Conservation (phyloP, 495 filamentous ascomycete genomes). For the Penicillium riverlandense region DNA sequence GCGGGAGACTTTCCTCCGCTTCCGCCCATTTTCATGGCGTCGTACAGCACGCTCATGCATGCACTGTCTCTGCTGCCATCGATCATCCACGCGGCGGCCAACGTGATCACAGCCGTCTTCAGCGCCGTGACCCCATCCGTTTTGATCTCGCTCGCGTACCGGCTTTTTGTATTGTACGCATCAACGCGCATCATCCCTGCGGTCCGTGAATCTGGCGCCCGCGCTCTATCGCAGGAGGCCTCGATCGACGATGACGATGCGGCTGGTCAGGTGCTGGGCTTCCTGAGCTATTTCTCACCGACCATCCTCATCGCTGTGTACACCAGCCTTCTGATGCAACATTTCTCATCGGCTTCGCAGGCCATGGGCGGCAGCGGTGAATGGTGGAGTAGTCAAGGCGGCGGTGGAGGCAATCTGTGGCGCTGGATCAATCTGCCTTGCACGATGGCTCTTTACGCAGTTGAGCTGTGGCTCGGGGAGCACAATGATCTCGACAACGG, state of each 20-base stretch:
- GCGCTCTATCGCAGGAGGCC: conserved; percentile 74
- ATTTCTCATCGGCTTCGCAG: conserved; percentile 68
- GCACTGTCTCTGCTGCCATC: conserved; percentile 76
- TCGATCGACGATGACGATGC: conserved; percentile 78
- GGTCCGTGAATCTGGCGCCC: conserved; percentile 75
- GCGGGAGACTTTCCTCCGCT: conserved; percentile 84
- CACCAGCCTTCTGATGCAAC: conserved; percentile 93
- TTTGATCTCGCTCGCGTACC: conserved; percentile 87
- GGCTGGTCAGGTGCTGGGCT: conserved; percentile 66
- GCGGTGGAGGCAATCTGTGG: conserved; percentile 78
- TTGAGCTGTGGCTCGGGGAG: conserved; percentile 79
- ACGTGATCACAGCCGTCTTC: conserved; percentile 81
- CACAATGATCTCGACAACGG: conserved; percentile 62
- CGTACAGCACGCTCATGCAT: conserved; percentile 83
- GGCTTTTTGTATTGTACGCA: conserved; percentile 88
- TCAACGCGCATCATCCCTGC: conserved; percentile 95
- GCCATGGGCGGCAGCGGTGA: conserved; percentile 58
- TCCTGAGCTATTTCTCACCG: conserved; percentile 87
- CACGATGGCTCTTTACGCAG: conserved; percentile 81
- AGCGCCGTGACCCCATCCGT: conserved; percentile 92
- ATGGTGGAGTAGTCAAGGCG: conserved; percentile 78
- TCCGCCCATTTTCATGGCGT: conserved; percentile 97
- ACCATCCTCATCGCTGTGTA: conserved; percentile 91
- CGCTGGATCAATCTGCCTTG: conserved; percentile 85
- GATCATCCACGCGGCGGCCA: conserved; percentile 75